Evolutionary conservation across 169 alveolate species (phyloP).

Genomic region (Sarcocystis neurona): DNA sequence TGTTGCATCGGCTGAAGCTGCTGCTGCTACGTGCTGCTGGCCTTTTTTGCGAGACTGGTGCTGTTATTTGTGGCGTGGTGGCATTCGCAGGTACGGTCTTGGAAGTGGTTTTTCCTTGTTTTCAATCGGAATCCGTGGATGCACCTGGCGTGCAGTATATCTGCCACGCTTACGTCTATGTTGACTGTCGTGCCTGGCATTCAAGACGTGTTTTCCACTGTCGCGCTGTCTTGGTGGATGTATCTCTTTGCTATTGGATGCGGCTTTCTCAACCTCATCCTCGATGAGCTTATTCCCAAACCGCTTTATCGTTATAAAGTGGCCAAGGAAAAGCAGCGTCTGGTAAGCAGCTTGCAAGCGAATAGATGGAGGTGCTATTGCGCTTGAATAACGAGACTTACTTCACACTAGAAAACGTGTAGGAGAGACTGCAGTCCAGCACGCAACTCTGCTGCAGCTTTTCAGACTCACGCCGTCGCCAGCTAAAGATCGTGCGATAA

Average conservation of each 20-base stretch:
- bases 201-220: conserved; percentile 77
- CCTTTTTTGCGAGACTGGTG: too few relatives aligned
- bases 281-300: conserved; percentile 86
- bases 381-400: too few relatives aligned
- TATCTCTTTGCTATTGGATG: conserved; percentile 83
- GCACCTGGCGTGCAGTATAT: conserved; percentile 89
- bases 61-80: too few relatives aligned
- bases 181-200: conserved; percentile 85
- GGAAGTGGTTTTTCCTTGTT: conserved; percentile 86
- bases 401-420: too few relatives aligned
- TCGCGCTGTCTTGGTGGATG: conserved; percentile 87
- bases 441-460: too few relatives aligned
- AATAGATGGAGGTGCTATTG: too few relatives aligned
- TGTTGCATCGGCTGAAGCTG: too few relatives aligned
- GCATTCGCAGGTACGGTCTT: conserved; percentile 76
- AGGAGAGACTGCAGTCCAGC: too few relatives aligned
- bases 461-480: too few relatives aligned
- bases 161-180: conserved; percentile 84
- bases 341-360: too few relatives aligned
- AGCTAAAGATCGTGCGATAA: too few relatives aligned
- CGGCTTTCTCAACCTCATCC: conserved; percentile 80
- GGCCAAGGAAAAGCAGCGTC: not conserved
- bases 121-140: conserved; percentile 89
- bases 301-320: conserved; percentile 72
- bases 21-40: too few relatives aligned